Evolutionary conservation across 257 asterid genomes (phyloP), one percentile per base, ranked within the genome.

Genomic region (Solanum pimpinellifolium): DNA sequence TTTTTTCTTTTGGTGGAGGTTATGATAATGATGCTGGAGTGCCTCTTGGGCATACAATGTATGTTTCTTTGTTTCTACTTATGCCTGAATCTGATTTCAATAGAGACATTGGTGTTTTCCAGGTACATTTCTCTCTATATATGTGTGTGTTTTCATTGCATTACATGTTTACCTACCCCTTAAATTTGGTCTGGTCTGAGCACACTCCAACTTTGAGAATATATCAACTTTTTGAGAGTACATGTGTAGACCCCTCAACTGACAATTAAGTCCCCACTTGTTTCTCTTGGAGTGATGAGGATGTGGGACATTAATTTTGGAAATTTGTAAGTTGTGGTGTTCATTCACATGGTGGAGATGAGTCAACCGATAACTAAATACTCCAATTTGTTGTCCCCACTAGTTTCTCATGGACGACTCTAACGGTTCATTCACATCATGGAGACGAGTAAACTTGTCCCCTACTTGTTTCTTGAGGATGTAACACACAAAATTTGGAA

Each of bases 1-100:
- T 91, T 6, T 91, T 89, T 49, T 89, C 87, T 20, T 89, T 91
- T 69, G 89, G 83, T 21, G 83, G 80, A 78, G 88, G 80, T 14
- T 60, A 87, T 56, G 23, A 37, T 29, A 6, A 18, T 16, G 7
- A 11, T 74, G 23, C 39, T 11, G 90, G 92, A 18, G 94, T 93
- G 42, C 94, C 95, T 1, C 86, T 92, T 27, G 98, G 95, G 2
- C 99, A 95, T 49, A 95, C 98, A 10, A 84, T 91, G 44, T 89
- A 94, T 87, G 93, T 95, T 72, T 93, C 98, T 20, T 62, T 93
- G 90, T 72, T 86, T 84, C 95, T 96, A 68, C 56, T 94, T 84
- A 86, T 96, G 94, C 99, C 99, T 1, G 98, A 96, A 46, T 96
- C 99, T 1, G 98, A 95, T 87, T 96, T 93, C 90, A 96, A 96